Base-by-base conservation (phyloP, 257 asterid genomes). In the Apocynum venetum region DNA sequence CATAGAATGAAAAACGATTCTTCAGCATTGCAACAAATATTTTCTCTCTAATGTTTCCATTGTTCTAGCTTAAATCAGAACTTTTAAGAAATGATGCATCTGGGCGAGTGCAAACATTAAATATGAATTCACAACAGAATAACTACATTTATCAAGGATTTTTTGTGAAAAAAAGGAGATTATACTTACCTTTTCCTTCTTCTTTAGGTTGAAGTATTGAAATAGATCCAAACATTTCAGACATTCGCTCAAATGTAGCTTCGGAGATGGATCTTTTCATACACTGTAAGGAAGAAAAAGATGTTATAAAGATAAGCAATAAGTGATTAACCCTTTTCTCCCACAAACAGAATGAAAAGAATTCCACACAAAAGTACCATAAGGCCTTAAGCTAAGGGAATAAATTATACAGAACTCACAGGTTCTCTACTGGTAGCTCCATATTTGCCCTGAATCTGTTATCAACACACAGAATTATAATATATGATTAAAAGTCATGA, bases 391-490 rank as follows among this genome's bases (percentile, higher is more conserved):
- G 65, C 35, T 38, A 31, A 10, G 17, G 20, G 48, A 51, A 46
- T 49, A 7, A 49, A 25, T 25, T 19, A 35, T 10, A 31, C 41
- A 56, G 25, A 76, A 85, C 97, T 92, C 85, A 93, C 96, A 71
- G 90, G 41, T 80, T 86, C 87, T 78, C 80, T 90, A 64, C 47
- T 77, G 20, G 82, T 12, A 77, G 84, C 81, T 55, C 98, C 98
- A 61, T 90, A 89, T 84, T 92, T 93, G 91, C 90, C 85, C 82
- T 87, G 96, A 51, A 93, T 87, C 98, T 93, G 90, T 81, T 71
- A 76, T 71, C 73, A 74, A 52, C 47, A 82, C 66, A 51, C 12
- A 75, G 60, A 74, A 71, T 71, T 70, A 79, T 47, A 82, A 80
- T 19, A 60, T 47, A 83, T 52, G 72, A 51, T 76, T 44, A 72